Evolutionary conservation across 331 rosid species (phyloP).

Genomic region (Telfairia occidentalis): DNA sequence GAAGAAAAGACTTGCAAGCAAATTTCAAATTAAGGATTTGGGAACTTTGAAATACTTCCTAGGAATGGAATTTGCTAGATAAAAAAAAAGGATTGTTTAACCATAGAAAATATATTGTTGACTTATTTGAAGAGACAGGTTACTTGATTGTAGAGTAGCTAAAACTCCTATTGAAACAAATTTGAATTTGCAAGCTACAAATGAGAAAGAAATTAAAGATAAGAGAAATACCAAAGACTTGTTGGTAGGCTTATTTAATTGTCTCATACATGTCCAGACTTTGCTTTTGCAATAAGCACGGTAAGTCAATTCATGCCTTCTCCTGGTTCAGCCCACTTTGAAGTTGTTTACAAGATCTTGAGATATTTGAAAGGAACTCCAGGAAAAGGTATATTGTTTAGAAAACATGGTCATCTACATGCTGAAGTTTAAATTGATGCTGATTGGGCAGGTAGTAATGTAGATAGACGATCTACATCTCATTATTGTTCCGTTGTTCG

Average conservation of each 20-base stretch:
- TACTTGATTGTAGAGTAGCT: background rate
- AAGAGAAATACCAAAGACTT: background rate
- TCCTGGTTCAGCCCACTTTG: background rate
- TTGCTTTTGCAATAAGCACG: background rate
- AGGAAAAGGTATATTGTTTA: background rate
- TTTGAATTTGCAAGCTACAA: background rate
- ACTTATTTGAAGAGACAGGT: too few species aligned
- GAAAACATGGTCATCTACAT: background rate
- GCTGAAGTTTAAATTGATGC: background rate
- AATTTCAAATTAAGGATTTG: too few species aligned
- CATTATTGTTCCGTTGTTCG: background rate
- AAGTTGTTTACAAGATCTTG: background rate
- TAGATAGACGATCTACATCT: background rate
- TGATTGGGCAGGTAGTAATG: background rate
- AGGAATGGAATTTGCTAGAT: background rate
- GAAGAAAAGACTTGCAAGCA: too few species aligned
- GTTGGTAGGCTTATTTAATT: too few species aligned
- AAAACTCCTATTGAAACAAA: background rate
- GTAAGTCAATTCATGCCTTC: background rate
- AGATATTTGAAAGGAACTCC: background rate
- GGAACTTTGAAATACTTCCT: background rate
- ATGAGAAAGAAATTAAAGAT: background rate
- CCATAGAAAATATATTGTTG: too few species aligned
- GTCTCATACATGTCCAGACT: background rate
- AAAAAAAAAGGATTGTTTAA: too few species aligned